Percentiles rank a stretch among this genome's conserved stretches.
These are phyloP conservation scores for Melanomma pulvis-pyrius DNA, from an alignment of 495 filamentous ascomycete genomes.

Conservation along the genomic window DNA sequence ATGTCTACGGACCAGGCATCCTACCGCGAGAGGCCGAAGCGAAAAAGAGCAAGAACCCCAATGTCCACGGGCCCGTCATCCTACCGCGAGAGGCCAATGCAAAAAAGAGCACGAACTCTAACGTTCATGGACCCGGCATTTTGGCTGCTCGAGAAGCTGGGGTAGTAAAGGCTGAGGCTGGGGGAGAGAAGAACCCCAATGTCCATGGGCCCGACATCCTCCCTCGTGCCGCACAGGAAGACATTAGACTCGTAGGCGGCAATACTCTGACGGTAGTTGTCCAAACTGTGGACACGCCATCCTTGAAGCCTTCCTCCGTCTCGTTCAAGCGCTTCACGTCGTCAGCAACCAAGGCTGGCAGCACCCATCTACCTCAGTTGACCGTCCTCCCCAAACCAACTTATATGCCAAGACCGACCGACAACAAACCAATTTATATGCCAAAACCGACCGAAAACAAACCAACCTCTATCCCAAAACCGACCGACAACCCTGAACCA, in stretches of 20 bases:
- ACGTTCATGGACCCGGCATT: neutral
- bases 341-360: neutral
- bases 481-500: neutral
- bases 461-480: neutral
- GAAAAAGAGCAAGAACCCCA: neutral
- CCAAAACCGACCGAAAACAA: neutral
- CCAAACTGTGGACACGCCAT: neutral
- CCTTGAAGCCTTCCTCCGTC: neutral
- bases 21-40: neutral
- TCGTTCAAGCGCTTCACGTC: too few relatives aligned
- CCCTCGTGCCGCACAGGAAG: neutral
- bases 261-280: neutral
- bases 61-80: neutral
- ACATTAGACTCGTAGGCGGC: too few relatives aligned
- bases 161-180: too few relatives aligned
- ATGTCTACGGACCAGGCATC: too few relatives aligned
- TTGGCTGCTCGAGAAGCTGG: too few relatives aligned
- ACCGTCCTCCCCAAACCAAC: neutral
- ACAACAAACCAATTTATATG: neutral
- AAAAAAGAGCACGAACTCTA: neutral
- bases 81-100: neutral
- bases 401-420: neutral
- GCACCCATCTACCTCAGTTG: neutral
- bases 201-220: neutral
- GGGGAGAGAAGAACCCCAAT: neutral